These are phyloP conservation scores for Tulasnella sp. DNA, from an alignment of 768 basidiomycete genomes.

Conservation along the genomic window DNA sequence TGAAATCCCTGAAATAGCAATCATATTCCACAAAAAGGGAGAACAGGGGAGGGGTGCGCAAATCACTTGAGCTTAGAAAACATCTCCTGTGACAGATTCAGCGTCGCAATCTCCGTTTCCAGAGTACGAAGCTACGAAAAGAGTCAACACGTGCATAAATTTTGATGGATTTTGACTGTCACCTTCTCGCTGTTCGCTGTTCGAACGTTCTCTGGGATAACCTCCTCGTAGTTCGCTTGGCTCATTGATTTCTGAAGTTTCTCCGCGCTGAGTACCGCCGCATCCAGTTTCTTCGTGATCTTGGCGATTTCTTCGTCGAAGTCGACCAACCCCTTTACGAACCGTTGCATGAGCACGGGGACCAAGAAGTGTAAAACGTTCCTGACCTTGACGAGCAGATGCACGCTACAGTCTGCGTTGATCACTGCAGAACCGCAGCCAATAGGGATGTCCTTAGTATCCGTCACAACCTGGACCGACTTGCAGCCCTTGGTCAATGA, in stretches of 20 bases:
- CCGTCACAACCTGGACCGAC: conserved; percentile 52
- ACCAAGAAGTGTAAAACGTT: no score
- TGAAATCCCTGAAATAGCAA: no score
- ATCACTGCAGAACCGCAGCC: conserved; percentile 83
- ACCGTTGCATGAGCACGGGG: neutral
- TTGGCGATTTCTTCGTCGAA: conserved; percentile 78
- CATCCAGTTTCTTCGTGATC: conserved; percentile 76
- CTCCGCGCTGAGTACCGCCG: conserved; percentile 53
- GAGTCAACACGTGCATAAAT: neutral
- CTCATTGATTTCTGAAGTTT: conserved; percentile 65
- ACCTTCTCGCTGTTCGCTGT: conserved; percentile 74
- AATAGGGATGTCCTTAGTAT: conserved; percentile 56
- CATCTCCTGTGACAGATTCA: conserved; percentile 61
- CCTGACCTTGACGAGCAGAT: conserved; percentile 75
- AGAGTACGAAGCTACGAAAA: conserved; percentile 49
- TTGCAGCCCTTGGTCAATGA: conserved; percentile 84
- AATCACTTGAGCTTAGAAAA: conserved; percentile 36
- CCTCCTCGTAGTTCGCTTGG: conserved; percentile 64
- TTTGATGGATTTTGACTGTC: conserved; percentile 6
- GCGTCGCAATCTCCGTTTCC: conserved; percentile 65
- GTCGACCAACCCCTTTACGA: conserved; percentile 74
- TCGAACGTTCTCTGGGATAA: conserved; percentile 69
- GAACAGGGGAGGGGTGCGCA: no score
- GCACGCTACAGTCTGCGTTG: conserved; percentile 57
- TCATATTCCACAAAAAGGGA: no score